Evolutionary conservation across 1,284 basidiomycete genomes (phyloP).

Genomic region (Cryptococcus sp.): DNA sequence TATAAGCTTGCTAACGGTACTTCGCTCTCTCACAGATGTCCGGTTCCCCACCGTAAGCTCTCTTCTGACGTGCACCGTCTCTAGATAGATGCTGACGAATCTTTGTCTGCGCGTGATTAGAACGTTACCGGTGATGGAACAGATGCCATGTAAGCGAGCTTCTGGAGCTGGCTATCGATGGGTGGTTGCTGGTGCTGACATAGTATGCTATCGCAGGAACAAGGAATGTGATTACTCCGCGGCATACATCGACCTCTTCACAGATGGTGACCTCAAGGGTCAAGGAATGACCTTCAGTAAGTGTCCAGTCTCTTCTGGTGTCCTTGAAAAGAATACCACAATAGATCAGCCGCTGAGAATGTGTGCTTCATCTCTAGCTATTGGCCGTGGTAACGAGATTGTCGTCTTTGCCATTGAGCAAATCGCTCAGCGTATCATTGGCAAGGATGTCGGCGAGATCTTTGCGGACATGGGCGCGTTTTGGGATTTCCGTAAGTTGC

Average conservation of each 20-base stretch:
- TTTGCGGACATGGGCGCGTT: conserved; percentile 80
- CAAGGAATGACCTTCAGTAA: conserved; percentile 89
- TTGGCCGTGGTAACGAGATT: conserved; percentile 91
- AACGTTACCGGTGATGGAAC: conserved; percentile 78
- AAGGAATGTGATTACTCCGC: conserved; percentile 93
- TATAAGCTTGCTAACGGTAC: background rate
- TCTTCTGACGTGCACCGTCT: too few relatives aligned
- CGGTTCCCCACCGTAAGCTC: conserved; percentile 71
- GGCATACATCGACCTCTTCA: conserved; percentile 78
- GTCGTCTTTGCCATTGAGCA: conserved; percentile 78
- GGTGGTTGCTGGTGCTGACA: background rate
- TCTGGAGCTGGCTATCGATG: background rate
- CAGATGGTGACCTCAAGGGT: conserved; percentile 67
- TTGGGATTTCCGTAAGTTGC: conserved; percentile 50
- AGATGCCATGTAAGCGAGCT: conserved; percentile 70
- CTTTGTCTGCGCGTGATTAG: conserved; percentile 12
- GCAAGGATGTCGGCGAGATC: conserved; percentile 78
- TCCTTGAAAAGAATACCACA: background rate
- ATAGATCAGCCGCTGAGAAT: conserved; percentile 4
- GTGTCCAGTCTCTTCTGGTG: conserved; percentile 10
- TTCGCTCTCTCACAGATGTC: conserved; percentile 60
- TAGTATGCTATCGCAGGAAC: conserved; percentile 62
- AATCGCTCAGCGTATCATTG: conserved; percentile 76
- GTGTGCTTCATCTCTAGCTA: conserved; percentile 55
- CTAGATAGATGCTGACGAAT: conserved; percentile 15